A percentile compares a stretch with the other conserved stretches of the same genome.
Evolutionary conservation across 768 basidiomycete species (phyloP).

Genomic region (Gautieria morchelliformis): DNA sequence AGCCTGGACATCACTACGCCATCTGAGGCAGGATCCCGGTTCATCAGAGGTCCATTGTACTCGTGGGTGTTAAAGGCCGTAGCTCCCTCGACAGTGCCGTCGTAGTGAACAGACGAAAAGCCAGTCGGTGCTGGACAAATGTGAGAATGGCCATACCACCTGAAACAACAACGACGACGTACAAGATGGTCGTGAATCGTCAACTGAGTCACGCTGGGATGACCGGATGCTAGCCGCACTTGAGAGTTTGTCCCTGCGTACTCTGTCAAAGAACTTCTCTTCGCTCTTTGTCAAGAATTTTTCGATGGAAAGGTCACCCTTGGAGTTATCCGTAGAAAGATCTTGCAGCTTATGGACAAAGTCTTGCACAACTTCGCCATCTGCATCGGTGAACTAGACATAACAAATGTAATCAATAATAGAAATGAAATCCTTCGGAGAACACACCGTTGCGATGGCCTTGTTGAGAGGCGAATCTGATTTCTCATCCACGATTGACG

Average conservation of each 20-base stretch:
- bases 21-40: conserved; percentile 16
- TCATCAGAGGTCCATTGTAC: conserved; percentile 1
- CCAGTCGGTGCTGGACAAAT: conserved; percentile 2
- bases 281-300: conserved; percentile 86
- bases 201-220: conserved; percentile 64
- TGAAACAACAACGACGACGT: conserved; percentile 21
- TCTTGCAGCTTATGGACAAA: conserved; percentile 79
- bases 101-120: conserved; percentile 1
- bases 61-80: background rate
- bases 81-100: background rate
- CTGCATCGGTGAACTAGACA: conserved; percentile 79
- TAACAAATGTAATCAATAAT: background rate
- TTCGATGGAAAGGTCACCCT: conserved; percentile 86
- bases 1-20: conserved; percentile 70
- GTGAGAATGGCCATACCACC: background rate
- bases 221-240: conserved; percentile 74
- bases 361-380: conserved; percentile 83
- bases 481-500: conserved; percentile 88
- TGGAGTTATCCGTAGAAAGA: conserved; percentile 79
- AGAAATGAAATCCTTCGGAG: background rate
- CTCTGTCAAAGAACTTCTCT: conserved; percentile 86
- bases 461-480: conserved; percentile 86
- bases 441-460: conserved; percentile 69
- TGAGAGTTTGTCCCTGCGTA: conserved; percentile 79
- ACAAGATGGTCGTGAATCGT: conserved; percentile 66